Evolutionary conservation across 2,329 filamentous ascomycete genomes (phyloP).

Genomic region (Neophaeococcomyces aloes): DNA sequence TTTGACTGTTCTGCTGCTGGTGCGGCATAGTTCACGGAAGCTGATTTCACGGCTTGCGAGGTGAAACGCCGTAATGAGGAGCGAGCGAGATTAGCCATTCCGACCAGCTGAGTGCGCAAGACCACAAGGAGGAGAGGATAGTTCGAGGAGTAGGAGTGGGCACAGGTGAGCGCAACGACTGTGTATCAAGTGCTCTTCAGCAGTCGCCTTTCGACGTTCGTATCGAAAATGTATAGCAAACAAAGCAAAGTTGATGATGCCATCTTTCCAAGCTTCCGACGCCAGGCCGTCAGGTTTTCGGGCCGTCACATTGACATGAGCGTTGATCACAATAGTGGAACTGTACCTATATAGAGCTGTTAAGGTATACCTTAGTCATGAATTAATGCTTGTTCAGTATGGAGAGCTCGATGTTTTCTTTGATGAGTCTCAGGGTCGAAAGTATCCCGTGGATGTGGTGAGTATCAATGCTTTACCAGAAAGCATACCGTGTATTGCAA

Average conservation of each 20-base stretch:
- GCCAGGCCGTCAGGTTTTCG: no score
- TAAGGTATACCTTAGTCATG: no score
- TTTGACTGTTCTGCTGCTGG: constrained; percentile 39
- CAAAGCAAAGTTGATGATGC: constrained; percentile 4
- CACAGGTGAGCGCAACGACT: not conserved
- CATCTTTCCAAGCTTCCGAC: no score
- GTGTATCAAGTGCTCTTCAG: not conserved
- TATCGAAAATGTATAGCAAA: constrained; percentile 6
- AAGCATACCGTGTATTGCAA: no score
- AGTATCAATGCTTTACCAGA: no score
- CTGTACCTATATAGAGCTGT: no score
- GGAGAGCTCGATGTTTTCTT: no score
- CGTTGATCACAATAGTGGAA: no score
- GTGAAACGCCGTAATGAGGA: constrained; percentile 48
- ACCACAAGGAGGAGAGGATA: not conserved
- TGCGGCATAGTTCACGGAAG: constrained; percentile 27
- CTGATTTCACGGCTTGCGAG: constrained; percentile 48
- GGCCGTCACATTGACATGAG: no score
- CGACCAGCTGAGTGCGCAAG: not conserved
- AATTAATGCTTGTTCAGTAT: no score
- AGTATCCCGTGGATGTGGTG: no score
- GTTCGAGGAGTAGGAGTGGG: not conserved
- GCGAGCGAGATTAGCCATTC: constrained; percentile 17
- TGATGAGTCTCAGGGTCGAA: no score
- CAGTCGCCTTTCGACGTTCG: not conserved